phyloP scores from a whole-genome alignment of 2,329 filamentous ascomycete species.

The Ascochyta clinopodiicola region DNA sequence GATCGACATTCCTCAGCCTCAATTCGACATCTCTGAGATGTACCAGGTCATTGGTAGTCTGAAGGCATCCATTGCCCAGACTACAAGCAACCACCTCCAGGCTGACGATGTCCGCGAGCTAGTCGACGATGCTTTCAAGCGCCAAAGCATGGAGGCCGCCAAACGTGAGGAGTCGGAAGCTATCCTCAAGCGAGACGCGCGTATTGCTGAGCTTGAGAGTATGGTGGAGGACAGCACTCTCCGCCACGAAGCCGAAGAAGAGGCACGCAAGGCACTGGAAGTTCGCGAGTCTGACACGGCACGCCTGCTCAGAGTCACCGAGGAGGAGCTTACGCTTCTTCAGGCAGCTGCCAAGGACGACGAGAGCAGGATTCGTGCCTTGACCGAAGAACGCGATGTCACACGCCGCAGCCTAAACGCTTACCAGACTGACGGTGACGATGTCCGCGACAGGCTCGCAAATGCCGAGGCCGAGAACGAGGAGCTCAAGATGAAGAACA shows the following conservation, averaged over 20 bases:
- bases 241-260: conserved; percentile 49
- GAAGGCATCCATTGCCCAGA: conserved; percentile 56
- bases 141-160: conserved; percentile 39
- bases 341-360: conserved; percentile 53
- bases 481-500: conserved; percentile 57
- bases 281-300: conserved; percentile 53
- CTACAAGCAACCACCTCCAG: conserved; percentile 53
- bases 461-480: conserved; percentile 65
- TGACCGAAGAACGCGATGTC: conserved; percentile 53
- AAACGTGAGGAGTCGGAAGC: conserved; percentile 40
- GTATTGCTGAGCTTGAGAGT: conserved; percentile 45
- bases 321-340: conserved; percentile 57
- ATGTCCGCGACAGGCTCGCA: conserved; percentile 58
- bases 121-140: conserved; percentile 47
- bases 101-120: conserved; percentile 52
- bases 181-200: conserved; percentile 41
- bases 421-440: conserved; percentile 49
- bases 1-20: conserved; percentile 44
- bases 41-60: conserved; percentile 57
- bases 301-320: conserved; percentile 55
- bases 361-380: conserved; percentile 49
- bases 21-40: conserved; percentile 51
- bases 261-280: conserved; percentile 52
- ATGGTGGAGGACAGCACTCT: conserved; percentile 44
- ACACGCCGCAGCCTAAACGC: conserved; percentile 48